Percentiles rank a stretch among this genome's conserved stretches.
Conservation (phyloP, 371 early-diverging fungal species). For the Lichtheimia hyalospora region DNA sequence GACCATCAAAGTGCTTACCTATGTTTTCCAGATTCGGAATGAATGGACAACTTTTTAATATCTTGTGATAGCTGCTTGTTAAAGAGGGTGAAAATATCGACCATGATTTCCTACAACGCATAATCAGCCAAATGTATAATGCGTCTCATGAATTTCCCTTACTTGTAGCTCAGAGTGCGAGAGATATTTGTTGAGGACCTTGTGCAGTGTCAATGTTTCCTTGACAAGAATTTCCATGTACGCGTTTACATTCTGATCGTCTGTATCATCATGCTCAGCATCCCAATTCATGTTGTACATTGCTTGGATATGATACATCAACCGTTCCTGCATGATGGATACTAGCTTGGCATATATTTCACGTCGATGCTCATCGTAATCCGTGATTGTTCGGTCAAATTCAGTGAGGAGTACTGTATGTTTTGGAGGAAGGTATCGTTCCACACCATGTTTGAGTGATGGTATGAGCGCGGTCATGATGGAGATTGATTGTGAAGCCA, state of each 20-base stretch:
- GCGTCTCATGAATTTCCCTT: constrained; percentile 6
- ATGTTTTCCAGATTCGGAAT: constrained; percentile 75
- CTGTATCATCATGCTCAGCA: constrained; percentile 44
- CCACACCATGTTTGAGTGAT: constrained; percentile 70
- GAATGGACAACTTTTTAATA: constrained; percentile 61
- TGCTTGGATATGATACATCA: constrained; percentile 69
- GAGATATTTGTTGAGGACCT: constrained; percentile 81
- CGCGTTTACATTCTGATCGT: constrained; percentile 44
- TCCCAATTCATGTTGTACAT: constrained; percentile 77
- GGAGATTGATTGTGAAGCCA: constrained; percentile 90
- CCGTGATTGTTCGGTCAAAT: constrained; percentile 80
- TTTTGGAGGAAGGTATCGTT: constrained; percentile 65
- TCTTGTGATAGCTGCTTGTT: constrained; percentile 73
- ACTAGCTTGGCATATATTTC: constrained; percentile 88
- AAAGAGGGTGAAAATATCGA: constrained; percentile 75
- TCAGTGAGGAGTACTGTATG: constrained; percentile 79
- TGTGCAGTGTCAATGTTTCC: constrained; percentile 86
- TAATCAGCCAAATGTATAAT: not conserved
- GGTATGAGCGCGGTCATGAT: constrained; percentile 84
- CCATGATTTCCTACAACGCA: constrained; percentile 55
- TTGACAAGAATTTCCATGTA: constrained; percentile 86
- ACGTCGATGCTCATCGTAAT: constrained; percentile 84
- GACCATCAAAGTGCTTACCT: constrained; percentile 35
- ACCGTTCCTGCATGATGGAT: constrained; percentile 89
- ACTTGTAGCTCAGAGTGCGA: constrained; percentile 68